Evolutionary conservation across 495 filamentous ascomycete species (phyloP).

Genomic region (Cercophora newfieldiana): DNA sequence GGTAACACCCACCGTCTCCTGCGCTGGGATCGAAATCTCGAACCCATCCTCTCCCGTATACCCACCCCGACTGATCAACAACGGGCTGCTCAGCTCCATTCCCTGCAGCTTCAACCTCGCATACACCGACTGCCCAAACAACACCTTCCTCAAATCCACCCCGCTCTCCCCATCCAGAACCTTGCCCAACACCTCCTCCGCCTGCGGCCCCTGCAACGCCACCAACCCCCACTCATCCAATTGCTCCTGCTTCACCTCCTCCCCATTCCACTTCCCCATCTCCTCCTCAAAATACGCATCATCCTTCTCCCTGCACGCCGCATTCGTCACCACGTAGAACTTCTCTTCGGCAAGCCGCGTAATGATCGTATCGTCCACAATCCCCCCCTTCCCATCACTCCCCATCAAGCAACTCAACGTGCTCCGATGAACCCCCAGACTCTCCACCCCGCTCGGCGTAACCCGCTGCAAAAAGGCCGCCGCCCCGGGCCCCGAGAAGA

Average conservation of each 20-base stretch:
- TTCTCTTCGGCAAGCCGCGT: conserved; percentile 65
- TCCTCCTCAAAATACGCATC: conserved; percentile 67
- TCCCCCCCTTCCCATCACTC: conserved; percentile 73
- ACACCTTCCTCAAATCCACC: conserved; percentile 64
- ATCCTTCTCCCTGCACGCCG: conserved; percentile 88
- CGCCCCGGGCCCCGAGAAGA: conserved; percentile 75
- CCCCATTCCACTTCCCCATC: conserved; percentile 60
- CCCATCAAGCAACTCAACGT: conserved; percentile 81
- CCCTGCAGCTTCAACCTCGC: conserved; percentile 48
- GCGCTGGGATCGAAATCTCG: conserved; percentile 79
- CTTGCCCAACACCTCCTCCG: conserved; percentile 60
- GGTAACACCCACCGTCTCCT: conserved; percentile 53
- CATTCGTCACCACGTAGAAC: conserved; percentile 96
- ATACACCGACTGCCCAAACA: conserved; percentile 72
- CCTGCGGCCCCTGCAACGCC: conserved; percentile 84
- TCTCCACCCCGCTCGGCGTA: conserved; percentile 67
- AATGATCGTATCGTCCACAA: conserved; percentile 90
- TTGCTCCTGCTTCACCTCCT: conserved; percentile 54
- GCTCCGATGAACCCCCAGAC: conserved; percentile 51
- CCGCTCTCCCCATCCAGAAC: conserved; percentile 49
- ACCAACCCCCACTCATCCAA: conserved; percentile 73
- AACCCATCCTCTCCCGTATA: conserved; percentile 99
- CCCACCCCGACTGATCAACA: conserved; percentile 82
- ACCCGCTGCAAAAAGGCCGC: conserved; percentile 73
- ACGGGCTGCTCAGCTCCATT: conserved; percentile 45